These are phyloP conservation scores for Kregervanrija pseudodelftensis DNA, from an alignment of 805 yeast species.

Conservation along the genomic window DNA sequence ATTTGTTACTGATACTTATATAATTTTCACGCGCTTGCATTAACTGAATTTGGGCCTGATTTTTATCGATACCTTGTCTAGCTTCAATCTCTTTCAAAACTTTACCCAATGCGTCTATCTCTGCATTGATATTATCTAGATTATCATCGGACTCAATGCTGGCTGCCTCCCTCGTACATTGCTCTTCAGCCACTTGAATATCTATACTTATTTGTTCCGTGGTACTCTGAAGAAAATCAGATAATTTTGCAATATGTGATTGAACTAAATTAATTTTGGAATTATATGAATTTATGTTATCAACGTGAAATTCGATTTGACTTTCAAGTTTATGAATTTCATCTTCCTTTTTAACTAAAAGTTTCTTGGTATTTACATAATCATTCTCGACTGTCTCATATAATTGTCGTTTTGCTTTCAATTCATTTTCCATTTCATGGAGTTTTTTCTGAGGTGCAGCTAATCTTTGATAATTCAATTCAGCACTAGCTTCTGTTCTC, in stretches of 20 bases:
- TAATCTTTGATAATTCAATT: slow-evolving; percentile 14
- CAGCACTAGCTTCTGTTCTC: slow-evolving; percentile 25
- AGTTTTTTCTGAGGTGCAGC: slow-evolving; percentile 17
- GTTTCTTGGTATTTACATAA: slow-evolving; percentile 4
- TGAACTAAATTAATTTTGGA: background rate
- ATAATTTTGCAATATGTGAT: slow-evolving; percentile 17
- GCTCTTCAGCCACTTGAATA: slow-evolving; percentile 26
- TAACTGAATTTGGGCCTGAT: slow-evolving; percentile 44
- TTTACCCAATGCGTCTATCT: slow-evolving; percentile 38
- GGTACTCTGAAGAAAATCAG: slow-evolving; percentile 19
- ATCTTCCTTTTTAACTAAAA: slow-evolving; percentile 5
- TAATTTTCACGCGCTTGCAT: slow-evolving; percentile 36
- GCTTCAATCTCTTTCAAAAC: slow-evolving; percentile 47
- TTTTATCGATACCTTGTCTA: slow-evolving; percentile 47
- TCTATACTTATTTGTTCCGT: slow-evolving; percentile 11
- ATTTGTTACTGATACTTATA: slow-evolving; percentile 35
- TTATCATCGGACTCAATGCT: slow-evolving; percentile 24
- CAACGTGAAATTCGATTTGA: slow-evolving; percentile 13
- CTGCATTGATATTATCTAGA: slow-evolving; percentile 34
- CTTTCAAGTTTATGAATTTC: slow-evolving; percentile 18
- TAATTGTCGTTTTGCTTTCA: slow-evolving; percentile 9
- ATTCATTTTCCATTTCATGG: slow-evolving; percentile 4
- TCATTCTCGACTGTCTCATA: slow-evolving; percentile 9
- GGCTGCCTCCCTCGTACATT: slow-evolving; percentile 44
- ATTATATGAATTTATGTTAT: slow-evolving; percentile 2